Conservation (phyloP, 768 basidiomycete species). For the Leucogyrophana mollusca region DNA sequence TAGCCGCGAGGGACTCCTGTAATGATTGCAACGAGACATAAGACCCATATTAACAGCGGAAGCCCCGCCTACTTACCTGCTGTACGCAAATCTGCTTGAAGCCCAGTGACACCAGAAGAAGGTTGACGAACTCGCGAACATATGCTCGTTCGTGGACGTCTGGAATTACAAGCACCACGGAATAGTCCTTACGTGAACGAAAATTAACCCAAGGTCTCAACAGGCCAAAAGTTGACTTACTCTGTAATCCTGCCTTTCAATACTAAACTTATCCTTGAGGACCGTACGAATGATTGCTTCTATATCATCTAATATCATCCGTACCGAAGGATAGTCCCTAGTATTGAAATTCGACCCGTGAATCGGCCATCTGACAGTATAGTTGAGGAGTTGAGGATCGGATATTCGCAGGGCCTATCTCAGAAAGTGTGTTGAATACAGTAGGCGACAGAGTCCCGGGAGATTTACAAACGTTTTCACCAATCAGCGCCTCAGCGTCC, state of each 20-base stretch:
- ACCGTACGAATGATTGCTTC: constrained; percentile 63
- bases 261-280: constrained; percentile 59
- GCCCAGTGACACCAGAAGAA: constrained; percentile 76
- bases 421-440: constrained; percentile 8
- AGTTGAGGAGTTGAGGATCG: constrained; percentile 67
- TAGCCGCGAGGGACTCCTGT: constrained; percentile 90
- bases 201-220: constrained; percentile 1
- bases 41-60: background rate
- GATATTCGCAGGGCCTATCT: constrained; percentile 66
- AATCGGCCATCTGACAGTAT: constrained; percentile 80
- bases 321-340: constrained; percentile 69
- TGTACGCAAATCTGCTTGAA: constrained; percentile 93
- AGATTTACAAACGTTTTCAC: constrained; percentile 56
- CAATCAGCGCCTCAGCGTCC: constrained; percentile 51
- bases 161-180: constrained; percentile 85
- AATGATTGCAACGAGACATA: background rate
- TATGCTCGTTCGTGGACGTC: constrained; percentile 88
- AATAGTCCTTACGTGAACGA: constrained; percentile 66
- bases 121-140: constrained; percentile 71
- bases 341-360: constrained; percentile 81
- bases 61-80: constrained; percentile 51
- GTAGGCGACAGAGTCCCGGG: background rate
- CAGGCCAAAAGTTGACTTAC: constrained; percentile 36
- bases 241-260: constrained; percentile 56
- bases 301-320: constrained; percentile 74